A percentile compares a stretch with the other conserved stretches of the same genome.
Evolutionary conservation across 2,329 filamentous ascomycete genomes (phyloP).

Genomic region (Ceratocystis ficicola): DNA sequence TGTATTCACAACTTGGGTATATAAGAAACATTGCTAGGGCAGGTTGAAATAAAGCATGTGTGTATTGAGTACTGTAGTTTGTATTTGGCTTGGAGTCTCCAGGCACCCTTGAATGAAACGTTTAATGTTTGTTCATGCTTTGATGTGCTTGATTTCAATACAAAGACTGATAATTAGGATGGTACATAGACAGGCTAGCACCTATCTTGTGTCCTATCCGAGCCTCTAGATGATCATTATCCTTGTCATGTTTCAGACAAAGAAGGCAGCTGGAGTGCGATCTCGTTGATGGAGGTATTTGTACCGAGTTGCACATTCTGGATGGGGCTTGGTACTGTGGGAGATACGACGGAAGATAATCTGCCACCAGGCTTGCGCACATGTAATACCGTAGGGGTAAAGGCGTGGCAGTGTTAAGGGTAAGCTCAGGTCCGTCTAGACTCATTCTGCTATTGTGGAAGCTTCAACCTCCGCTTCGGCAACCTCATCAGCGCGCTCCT

Average conservation of each 20-base stretch:
- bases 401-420: neutral
- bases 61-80: neutral
- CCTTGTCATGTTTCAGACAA: neutral
- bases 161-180: neutral
- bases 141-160: neutral
- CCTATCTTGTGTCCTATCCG: neutral
- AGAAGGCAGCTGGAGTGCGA: neutral
- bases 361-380: neutral
- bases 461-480: constrained; percentile 34
- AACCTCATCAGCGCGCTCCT: constrained; percentile 45
- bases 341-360: neutral
- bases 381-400: no score
- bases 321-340: neutral
- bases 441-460: constrained; percentile 20
- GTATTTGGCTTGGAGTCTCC: neutral
- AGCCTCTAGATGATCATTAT: neutral
- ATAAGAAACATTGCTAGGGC: neutral
- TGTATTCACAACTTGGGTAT: neutral
- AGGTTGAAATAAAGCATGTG: neutral
- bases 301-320: neutral
- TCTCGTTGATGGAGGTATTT: neutral
- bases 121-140: no score
- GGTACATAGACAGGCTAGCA: neutral
- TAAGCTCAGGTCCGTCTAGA: no score
- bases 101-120: neutral